Evolutionary conservation across 2,329 filamentous ascomycete species (phyloP), one percentile per base, ranked within the genome.

Genomic region (Claviceps cyperi): DNA sequence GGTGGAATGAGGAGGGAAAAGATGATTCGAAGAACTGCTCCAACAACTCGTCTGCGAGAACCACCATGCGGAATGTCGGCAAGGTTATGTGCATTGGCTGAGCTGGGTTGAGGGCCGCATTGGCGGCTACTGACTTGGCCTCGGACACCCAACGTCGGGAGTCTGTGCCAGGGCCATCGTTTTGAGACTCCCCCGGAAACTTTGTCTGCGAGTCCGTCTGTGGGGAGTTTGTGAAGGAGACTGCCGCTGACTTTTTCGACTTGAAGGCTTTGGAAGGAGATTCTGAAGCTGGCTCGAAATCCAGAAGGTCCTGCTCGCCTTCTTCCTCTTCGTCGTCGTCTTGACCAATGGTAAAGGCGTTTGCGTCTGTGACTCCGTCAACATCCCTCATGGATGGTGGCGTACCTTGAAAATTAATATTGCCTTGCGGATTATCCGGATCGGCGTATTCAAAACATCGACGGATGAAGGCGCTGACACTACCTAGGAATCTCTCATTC

Each of bases 401-500:
- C 21, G 48, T 4, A n/a, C 46, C 36, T 43, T 46, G 32, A 40
- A 14, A 35, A 5, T 13, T 66, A 52, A 80, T 74, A 55, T 81
- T 76, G 28, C 28, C 9, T 62, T 76, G 74, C 1, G 84, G 81
- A 55, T 86, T 83, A 60, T 94, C 91, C 1, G 92, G 91, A 61
- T 98, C 92, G 5, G 92, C 92, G 61, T 98, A 98, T 66, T 98
- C 92, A 57, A 98, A 98, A 66, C 92, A 98, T 52, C 92, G 79
- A 55, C 90, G 78, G 53, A 97, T 98, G 62, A 98, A 98, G 2
- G 89, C 89, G 58, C 88, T 95, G 48, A 98, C 89, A 54, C 90
- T 95, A 54, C 84, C 86, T 24, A 98, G 70, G 62, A 98, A 97
- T 49, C 83, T 80, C 65, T 97, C 92, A 56, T 94, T 92, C 40